Base-by-base conservation (phyloP, 345 rosid species). In the Aethionema arabicum region DNA sequence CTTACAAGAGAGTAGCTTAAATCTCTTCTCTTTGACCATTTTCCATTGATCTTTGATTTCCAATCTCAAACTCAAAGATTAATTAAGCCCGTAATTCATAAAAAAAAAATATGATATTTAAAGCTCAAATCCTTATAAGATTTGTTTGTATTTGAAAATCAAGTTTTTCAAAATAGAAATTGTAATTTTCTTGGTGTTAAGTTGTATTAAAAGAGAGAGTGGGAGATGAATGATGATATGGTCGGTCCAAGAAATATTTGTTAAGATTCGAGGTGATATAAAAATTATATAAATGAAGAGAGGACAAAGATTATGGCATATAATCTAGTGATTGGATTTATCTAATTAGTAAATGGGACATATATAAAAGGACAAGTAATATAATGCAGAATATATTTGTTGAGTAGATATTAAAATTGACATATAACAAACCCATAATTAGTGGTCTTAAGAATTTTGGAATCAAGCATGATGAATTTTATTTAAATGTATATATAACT, bases 341-440 rank as follows among this genome's bases (percentile, higher is more conserved):
- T 37, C 14, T 30, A 57, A 46, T 46, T 56, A 47, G 70, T 46
- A 46, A 46, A 7, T 32, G 43, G 37, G 65, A 57, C 65, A 67
- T n/a, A 58, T 44, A 42, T 40, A 8, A 21, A 67, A 48, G 57
- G 72, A 58, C 57, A 56, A 46, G 43, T 5, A n/a, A 47, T 6
- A 47, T 67, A 67, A 49, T 39, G 44, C 72, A 41, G 64, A 38
- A 58, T 57, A 66, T 50, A 32, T 40, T 21, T 14, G 61, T 55
- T 56, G 49, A 56, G 70, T 47, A 56, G 63, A 46, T 56, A 66
- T 66, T 29, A 46, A 46, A 56, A 66, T 56, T 56, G 70, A 66
- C 46, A 36, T 56, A 56, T 66, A 66, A 66, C 70, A 57, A 56
- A 66, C 53, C n/a, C 56, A n/a, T 32, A 57, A 48, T 39, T 29